A percentile compares a stretch with the other conserved stretches of the same genome.
These are phyloP conservation scores for Crucibulum laeve DNA, from an alignment of 768 basidiomycete genomes.

Conservation along the genomic window DNA sequence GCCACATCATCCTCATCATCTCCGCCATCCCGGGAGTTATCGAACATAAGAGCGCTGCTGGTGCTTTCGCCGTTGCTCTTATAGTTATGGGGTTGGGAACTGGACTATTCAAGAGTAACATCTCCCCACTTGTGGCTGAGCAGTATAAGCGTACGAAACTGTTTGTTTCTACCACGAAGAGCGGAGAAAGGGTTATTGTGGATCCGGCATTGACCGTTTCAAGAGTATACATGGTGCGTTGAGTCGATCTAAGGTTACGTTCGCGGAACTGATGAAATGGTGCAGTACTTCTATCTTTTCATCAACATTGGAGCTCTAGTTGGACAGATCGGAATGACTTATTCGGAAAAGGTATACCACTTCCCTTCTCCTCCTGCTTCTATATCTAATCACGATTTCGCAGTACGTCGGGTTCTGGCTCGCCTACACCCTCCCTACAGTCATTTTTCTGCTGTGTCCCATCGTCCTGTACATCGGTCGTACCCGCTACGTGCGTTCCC, in stretches of 20 bases:
- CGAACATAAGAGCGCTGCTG: constrained; percentile 43
- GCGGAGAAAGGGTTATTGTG: constrained; percentile 70
- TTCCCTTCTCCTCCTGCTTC: neutral
- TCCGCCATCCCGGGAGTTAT: constrained; percentile 68
- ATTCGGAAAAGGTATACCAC: constrained; percentile 50
- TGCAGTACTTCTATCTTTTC: constrained; percentile 29
- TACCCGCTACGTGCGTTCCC: constrained; percentile 48
- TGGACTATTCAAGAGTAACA: constrained; percentile 74
- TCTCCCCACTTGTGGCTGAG: constrained; percentile 76
- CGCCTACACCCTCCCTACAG: constrained; percentile 62
- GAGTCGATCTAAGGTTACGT: neutral
- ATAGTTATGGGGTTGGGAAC: constrained; percentile 59
- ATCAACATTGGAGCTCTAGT: constrained; percentile 70
- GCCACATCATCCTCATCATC: constrained; percentile 62
- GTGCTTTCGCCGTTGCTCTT: constrained; percentile 53
- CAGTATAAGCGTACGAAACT: constrained; percentile 56
- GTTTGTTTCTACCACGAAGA: constrained; percentile 44
- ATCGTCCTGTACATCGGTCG: constrained; percentile 52
- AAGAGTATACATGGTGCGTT: constrained; percentile 66
- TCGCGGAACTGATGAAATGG: neutral
- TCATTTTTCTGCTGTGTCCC: constrained; percentile 58
- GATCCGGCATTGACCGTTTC: constrained; percentile 67
- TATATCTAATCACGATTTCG: neutral
- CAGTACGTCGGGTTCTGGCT: constrained; percentile 65
- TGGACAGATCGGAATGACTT: constrained; percentile 69